Conservation (phyloP, 306 rosid species). For the Pterocarpus santalinus region DNA sequence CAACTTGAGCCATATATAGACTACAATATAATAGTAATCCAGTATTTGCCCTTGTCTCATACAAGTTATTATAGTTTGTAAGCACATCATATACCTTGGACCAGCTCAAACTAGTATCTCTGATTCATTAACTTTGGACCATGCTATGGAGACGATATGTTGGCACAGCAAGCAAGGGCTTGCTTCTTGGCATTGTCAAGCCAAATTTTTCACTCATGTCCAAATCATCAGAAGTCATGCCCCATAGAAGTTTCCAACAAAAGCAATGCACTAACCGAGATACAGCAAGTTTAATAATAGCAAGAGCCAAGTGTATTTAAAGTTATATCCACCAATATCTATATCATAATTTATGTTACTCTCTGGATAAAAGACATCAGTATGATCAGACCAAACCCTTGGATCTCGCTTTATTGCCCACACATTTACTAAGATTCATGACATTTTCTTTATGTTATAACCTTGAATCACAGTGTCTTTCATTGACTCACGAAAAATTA, state of each 20-base stretch:
- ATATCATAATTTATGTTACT: neutral
- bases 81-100: too few relatives aligned
- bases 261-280: conserved; percentile 47
- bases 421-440: conserved; percentile 15
- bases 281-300: neutral
- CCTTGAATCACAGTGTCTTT: conserved; percentile 30
- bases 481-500: conserved; percentile 24
- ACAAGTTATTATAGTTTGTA: too few relatives aligned
- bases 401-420: conserved; percentile 49
- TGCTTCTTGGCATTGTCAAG: conserved; percentile 36
- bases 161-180: conserved; percentile 41
- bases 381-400: conserved; percentile 34
- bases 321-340: conserved; percentile 26
- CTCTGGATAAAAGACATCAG: conserved; percentile 31
- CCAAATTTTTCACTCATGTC: conserved; percentile 44
- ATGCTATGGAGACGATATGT: conserved; percentile 4
- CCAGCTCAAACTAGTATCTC: too few relatives aligned
- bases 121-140: too few relatives aligned
- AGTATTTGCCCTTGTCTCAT: too few relatives aligned
- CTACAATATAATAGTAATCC: too few relatives aligned
- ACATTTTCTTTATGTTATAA: conserved; percentile 26
- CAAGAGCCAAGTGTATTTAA: conserved; percentile 42
- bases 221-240: neutral
- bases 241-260: conserved; percentile 40
- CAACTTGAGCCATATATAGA: too few relatives aligned